Evolutionary conservation across 208 protist species (phyloP), one percentile per base, ranked within the genome.

Genomic region (Trypanosomatidae sp.): DNA sequence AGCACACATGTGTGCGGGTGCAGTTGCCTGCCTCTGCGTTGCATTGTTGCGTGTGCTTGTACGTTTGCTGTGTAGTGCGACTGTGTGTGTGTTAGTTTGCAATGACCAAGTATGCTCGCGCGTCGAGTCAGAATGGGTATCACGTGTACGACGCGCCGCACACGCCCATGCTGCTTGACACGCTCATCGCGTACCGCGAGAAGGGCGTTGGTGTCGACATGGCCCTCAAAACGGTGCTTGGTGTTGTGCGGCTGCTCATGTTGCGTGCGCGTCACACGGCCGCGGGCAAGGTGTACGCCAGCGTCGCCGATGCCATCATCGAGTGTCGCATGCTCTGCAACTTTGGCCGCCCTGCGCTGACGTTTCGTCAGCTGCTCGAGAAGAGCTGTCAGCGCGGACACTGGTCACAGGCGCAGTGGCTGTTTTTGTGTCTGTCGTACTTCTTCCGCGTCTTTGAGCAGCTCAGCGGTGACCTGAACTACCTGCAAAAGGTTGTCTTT

Each of bases 281-380:
- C 23, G 59, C 53, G 15, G 45, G 53, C 21, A 52, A 67, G 26
- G 56, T 44, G 37, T 88, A 61, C 47, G 54, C 64, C 20, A 28
- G 50, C 3, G 25, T 94, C 13, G 61, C 71, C 10, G 61, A 71
- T 40, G 48, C 58, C 27, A 85, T 94, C 27, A 70, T 94, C 26
- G 81, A 94, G 50, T 84, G 72, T 49, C 74, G 85, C 7, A 94
- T 94, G 85, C 65, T 94, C 26, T 71, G 67, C 35, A 94, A 94
- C 56, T 82, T 81, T 55, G 79, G 75, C 27, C 58, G 75, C 0
- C 57, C 70, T 1, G 15, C 26, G 18, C 46, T 73, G 1, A 88
- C 85, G 2, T 51, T 85, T n/a, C 56, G 42, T 19, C 67, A 86
- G 46, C 65, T 41, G 7, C 16, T 82, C 28, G 50, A 40, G 2